phyloP scores from a whole-genome alignment of 257 asterid genomes.

The Gentiana macrophylla region DNA sequence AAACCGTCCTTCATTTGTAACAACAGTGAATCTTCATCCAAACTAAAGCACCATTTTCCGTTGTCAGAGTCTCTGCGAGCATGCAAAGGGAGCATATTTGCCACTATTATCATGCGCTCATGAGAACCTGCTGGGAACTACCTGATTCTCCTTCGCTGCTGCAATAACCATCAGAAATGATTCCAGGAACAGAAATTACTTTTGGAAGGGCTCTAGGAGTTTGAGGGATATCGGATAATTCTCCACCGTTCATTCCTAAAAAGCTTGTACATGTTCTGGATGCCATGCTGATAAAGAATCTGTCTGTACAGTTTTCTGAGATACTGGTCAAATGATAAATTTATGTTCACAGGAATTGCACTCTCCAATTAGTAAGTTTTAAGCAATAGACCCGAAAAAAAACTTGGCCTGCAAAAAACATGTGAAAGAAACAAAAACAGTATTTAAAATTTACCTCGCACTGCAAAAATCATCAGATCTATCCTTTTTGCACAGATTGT shows the following conservation, averaged over 20 bases:
- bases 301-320: constrained; percentile 9
- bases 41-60: constrained; percentile 56
- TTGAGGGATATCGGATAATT: constrained; percentile 39
- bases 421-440: background rate
- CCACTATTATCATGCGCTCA: constrained; percentile 68
- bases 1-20: constrained; percentile 82
- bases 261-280: constrained; percentile 55
- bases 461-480: background rate
- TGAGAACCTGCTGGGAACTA: constrained; percentile 39
- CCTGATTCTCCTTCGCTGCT: constrained; percentile 68
- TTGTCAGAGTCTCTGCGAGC: constrained; percentile 49
- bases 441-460: background rate
- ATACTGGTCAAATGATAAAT: background rate
- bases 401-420: constrained; percentile 3
- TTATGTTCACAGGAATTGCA: background rate
- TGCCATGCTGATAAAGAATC: constrained; percentile 32
- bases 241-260: constrained; percentile 63
- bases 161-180: constrained; percentile 46
- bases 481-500: background rate
- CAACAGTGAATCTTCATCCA: constrained; percentile 67
- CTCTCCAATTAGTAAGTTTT: background rate
- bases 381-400: background rate
- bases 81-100: constrained; percentile 72
- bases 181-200: constrained; percentile 66
- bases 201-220: constrained; percentile 73